A percentile compares a stretch with the other conserved stretches of the same genome.
These are phyloP conservation scores for Falciphora oryzae DNA, from an alignment of 2,329 filamentous ascomycete species.

Conservation along the genomic window DNA sequence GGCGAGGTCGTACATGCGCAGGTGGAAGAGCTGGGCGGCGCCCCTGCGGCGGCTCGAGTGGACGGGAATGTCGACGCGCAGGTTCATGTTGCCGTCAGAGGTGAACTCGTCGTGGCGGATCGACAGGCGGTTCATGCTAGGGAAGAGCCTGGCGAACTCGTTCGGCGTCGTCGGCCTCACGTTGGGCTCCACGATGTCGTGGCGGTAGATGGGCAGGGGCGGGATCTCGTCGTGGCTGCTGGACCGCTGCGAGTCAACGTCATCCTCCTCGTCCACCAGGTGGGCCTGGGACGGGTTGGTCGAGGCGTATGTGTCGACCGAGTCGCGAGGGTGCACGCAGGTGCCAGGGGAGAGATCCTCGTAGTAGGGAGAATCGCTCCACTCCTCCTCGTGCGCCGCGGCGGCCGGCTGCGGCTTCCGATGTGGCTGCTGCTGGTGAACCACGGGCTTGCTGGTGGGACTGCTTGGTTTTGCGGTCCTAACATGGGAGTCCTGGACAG, in stretches of 20 bases:
- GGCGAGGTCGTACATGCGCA: slow-evolving; percentile 88
- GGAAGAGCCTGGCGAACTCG: slow-evolving; percentile 81
- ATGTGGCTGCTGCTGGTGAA: background rate
- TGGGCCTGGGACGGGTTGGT: slow-evolving; percentile 59
- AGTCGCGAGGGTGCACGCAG: slow-evolving; percentile 47
- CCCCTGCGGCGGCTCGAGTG: slow-evolving; percentile 55
- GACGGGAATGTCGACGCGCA: slow-evolving; percentile 77
- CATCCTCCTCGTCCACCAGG: slow-evolving; percentile 33
- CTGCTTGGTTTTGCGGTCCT: slow-evolving; percentile 4
- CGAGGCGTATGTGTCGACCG: slow-evolving; percentile 76
- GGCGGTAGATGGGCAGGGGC: slow-evolving; percentile 52
- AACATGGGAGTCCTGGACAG: slow-evolving; percentile 8
- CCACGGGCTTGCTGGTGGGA: background rate
- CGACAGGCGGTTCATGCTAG: slow-evolving; percentile 71
- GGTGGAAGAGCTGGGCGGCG: slow-evolving; percentile 75
- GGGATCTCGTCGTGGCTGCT: slow-evolving; percentile 37
- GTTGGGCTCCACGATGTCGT: slow-evolving; percentile 57
- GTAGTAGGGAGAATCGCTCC: slow-evolving; percentile 10
- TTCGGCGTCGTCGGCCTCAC: slow-evolving; percentile 72
- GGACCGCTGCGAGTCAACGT: slow-evolving; percentile 21
- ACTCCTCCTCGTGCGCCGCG: slow-evolving; percentile 1
- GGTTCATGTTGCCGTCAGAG: slow-evolving; percentile 91
- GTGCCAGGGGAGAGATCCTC: slow-evolving; percentile 36
- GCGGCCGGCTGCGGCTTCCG: slow-evolving; percentile 1
- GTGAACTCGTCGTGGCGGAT: slow-evolving; percentile 90